Evolutionary conservation across 257 asterid species (phyloP).

Genomic region (Plantago elongata): DNA sequence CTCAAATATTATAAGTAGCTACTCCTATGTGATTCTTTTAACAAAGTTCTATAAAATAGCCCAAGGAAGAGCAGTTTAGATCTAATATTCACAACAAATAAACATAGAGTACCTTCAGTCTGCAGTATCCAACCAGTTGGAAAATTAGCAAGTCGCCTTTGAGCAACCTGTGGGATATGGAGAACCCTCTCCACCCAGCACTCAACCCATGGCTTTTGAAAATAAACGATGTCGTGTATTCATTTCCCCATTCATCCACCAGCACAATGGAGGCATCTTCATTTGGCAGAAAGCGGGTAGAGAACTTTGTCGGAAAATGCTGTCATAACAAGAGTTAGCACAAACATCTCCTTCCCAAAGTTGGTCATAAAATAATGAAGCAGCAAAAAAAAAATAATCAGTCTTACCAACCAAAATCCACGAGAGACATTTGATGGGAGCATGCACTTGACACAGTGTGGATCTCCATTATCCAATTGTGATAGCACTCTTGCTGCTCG

Average conservation of each 20-base stretch:
- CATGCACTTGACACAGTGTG: slow-evolving; percentile 71
- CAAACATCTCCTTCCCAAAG: neutral
- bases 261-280: slow-evolving; percentile 49
- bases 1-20: too few species aligned
- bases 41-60: too few species aligned
- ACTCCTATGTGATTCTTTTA: too few species aligned
- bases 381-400: neutral
- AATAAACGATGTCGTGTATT: slow-evolving; percentile 62
- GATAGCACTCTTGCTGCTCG: slow-evolving; percentile 51
- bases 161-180: slow-evolving; percentile 55
- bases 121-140: slow-evolving; percentile 70
- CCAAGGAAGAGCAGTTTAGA: too few species aligned
- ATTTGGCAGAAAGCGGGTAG: slow-evolving; percentile 50
- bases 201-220: slow-evolving; percentile 72
- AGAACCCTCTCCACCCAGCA: slow-evolving; percentile 94
- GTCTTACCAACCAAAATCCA: slow-evolving; percentile 92
- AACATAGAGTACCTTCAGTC: slow-evolving; percentile 47
- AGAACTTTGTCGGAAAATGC: slow-evolving; percentile 74
- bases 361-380: slow-evolving; percentile 8
- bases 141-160: slow-evolving; percentile 82
- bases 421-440: slow-evolving; percentile 86
- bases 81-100: too few species aligned
- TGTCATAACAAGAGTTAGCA: slow-evolving; percentile 27
- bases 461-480: slow-evolving; percentile 38
- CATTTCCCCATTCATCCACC: slow-evolving; percentile 91